Evolutionary conservation across 169 alveolate species (phyloP), one percentile per base, ranked within the genome.

Genomic region (Cyclospora cayetanensis): DNA sequence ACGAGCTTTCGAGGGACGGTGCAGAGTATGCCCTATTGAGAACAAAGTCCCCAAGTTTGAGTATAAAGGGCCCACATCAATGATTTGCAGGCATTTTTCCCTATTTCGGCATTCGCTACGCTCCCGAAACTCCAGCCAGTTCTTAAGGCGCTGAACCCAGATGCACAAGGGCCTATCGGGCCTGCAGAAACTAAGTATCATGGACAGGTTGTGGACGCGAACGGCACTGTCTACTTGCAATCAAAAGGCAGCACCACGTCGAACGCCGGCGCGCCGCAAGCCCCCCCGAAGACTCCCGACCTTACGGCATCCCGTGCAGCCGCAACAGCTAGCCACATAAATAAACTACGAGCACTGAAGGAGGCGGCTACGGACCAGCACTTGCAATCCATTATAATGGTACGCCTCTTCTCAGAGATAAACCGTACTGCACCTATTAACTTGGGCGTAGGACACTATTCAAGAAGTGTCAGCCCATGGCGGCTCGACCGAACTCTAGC

Each of bases 1-100:
- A 27, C 52, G 22, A 22, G 90, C 93, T 12, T 89, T 82, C 83
- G 93, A 89, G 66, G 88, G 85, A 1, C 90, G 82, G 7, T 89
- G 93, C 93, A 55, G 55, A 90, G 93, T 89, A 72, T 46, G 83
- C 27, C 39, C 1, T 25, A 31, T 83, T 37, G n/a, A 1, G 25
- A 20, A 11, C n/a, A n/a, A n/a, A n/a, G n/a, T n/a, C n/a, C n/a
- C 25, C 60, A 7, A 34, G 5, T 60, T 60, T 7, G 35, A n/a
- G 18, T 53, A 15, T 18, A 18, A 1, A 18, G 34, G 5, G 1
- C 1, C 4, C 29, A 27, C 50, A 68, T 42, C 7, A 65, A 3
- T n/a, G n/a, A 5, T 39, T 37, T 35, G 50, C 39, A 89, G 93
- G 93, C 93, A 29, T 60, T 41, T 41, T 89, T 89, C 53, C 93